phyloP scores from a whole-genome alignment of 371 early-diverging fungal genomes.

The Chytridiales sp. region DNA sequence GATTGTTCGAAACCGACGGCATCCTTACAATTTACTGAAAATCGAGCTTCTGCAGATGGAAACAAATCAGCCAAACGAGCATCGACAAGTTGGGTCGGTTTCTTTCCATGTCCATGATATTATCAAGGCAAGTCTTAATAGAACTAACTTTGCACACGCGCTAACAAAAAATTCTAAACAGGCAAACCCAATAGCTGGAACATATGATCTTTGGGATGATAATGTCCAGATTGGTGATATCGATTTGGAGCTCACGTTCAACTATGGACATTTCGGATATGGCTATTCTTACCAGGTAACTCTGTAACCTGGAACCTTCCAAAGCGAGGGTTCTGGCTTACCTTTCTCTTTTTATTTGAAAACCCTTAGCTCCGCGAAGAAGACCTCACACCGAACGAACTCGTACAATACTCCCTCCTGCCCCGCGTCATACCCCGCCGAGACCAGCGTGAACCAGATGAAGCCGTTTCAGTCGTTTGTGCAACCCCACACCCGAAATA shows the following conservation, averaged over 20 bases:
- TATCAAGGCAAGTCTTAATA: conserved; percentile 17
- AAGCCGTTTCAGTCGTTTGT: conserved; percentile 33
- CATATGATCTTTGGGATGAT: conserved; percentile 38
- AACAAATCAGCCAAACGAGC: conserved; percentile 1
- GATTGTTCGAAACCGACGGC: conserved; percentile 27
- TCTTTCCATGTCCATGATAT: conserved; percentile 46
- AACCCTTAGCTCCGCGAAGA: conserved; percentile 32
- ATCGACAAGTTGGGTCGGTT: conserved; percentile 23
- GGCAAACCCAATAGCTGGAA: conserved; percentile 38
- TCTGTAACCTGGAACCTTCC: not conserved
- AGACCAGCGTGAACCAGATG: conserved; percentile 27
- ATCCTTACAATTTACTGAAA: conserved; percentile 35
- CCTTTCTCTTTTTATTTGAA: not conserved
- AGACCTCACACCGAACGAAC: conserved; percentile 29
- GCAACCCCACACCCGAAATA: conserved; percentile 40
- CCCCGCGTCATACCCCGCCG: conserved; percentile 36
- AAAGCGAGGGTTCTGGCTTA: not conserved
- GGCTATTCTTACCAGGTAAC: conserved; percentile 38
- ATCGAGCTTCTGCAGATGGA: conserved; percentile 21
- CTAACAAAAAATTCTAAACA: not conserved
- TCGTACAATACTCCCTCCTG: conserved; percentile 37
- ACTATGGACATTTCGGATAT: conserved; percentile 45
- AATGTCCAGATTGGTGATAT: conserved; percentile 38
- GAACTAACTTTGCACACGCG: not conserved
- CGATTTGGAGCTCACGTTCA: conserved; percentile 42